A percentile compares a stretch with the other conserved stretches of the same genome.
phyloP scores from a whole-genome alignment of 805 yeast genomes.

The Yueomyces sp. region DNA sequence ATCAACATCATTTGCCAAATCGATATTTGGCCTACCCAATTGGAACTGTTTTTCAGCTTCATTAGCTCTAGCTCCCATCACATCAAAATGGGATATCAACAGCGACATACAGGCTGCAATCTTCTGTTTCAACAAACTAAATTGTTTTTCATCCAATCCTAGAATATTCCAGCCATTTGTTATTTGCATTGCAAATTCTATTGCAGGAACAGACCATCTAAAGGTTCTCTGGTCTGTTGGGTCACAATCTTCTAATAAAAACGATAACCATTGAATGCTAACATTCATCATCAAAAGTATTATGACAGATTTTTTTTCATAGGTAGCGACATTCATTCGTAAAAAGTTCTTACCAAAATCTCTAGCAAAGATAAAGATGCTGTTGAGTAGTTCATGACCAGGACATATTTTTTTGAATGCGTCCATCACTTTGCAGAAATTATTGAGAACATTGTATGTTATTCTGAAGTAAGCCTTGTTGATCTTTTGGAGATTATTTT shows the following conservation, averaged over 20 bases:
- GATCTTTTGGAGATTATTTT: conserved; percentile 54
- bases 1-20: conserved; percentile 32
- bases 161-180: conserved; percentile 82
- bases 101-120: conserved; percentile 93
- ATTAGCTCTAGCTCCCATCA: conserved; percentile 90
- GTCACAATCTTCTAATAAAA: conserved; percentile 85
- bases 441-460: conserved; percentile 49
- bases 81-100: conserved; percentile 88
- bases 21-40: conserved; percentile 22
- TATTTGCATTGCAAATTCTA: conserved; percentile 92
- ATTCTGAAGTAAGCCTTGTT: conserved; percentile 56
- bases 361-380: conserved; percentile 60
- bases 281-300: conserved; percentile 60
- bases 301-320: conserved; percentile 45
- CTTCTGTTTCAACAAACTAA: conserved; percentile 54
- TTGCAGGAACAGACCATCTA: conserved; percentile 90
- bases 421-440: conserved; percentile 37
- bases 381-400: conserved; percentile 66
- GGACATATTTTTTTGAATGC: conserved; percentile 46
- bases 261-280: conserved; percentile 83
- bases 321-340: conserved; percentile 43
- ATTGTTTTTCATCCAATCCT: conserved; percentile 66
- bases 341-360: conserved; percentile 70
- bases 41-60: conserved; percentile 34
- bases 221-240: conserved; percentile 87